Conservation (phyloP, 352 stramenopile species). For the Pilasporangium apinafurcum region DNA sequence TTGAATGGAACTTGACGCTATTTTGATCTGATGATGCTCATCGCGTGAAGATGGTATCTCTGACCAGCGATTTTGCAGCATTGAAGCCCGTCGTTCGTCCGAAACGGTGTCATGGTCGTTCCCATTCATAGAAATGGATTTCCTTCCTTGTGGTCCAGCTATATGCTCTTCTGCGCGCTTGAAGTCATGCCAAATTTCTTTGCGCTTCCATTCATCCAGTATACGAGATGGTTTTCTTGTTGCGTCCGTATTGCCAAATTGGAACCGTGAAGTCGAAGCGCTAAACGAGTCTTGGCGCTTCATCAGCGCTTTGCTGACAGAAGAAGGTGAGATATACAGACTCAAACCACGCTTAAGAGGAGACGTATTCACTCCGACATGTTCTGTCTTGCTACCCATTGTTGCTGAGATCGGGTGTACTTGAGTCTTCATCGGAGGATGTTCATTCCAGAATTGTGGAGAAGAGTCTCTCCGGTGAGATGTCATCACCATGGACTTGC, state of each 20-base stretch:
- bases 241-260: slow-evolving; percentile 31
- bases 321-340: slow-evolving; percentile 15
- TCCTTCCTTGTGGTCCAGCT: slow-evolving; percentile 5
- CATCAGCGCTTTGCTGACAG: slow-evolving; percentile 6
- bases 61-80: slow-evolving; percentile 6
- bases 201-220: slow-evolving; percentile 64
- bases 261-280: slow-evolving; percentile 20
- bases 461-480: no score
- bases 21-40: background rate
- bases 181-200: slow-evolving; percentile 71
- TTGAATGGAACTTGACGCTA: no score
- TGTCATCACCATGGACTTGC: no score
- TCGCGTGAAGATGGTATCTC: slow-evolving; percentile 7
- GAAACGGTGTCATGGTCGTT: background rate
- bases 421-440: background rate
- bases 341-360: slow-evolving; percentile 41
- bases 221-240: slow-evolving; percentile 32
- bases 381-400: slow-evolving; percentile 6
- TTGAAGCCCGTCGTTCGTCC: background rate
- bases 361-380: slow-evolving; percentile 13
- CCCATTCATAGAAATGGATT: background rate
- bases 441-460: background rate
- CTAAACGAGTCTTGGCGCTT: slow-evolving; percentile 12
- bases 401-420: slow-evolving; percentile 22
- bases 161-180: slow-evolving; percentile 60